Evolutionary conservation across 345 rosid species (phyloP), one percentile per base, ranked within the genome.

Genomic region (Eucalyptus regnans): DNA sequence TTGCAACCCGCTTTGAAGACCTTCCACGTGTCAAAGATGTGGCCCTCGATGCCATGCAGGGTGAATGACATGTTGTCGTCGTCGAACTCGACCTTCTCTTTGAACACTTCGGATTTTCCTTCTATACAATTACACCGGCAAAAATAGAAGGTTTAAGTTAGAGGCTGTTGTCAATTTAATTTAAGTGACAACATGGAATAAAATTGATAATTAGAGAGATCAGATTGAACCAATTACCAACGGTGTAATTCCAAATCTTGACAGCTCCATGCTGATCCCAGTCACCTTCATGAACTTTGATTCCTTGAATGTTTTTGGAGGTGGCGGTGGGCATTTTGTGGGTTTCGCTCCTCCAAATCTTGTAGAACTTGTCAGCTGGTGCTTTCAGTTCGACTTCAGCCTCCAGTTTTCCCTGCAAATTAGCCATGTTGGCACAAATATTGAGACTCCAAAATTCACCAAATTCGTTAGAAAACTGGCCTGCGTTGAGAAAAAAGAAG

Each of bases 21-120:
- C 87, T 90, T 91, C 87, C 89, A 90, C 8, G 64, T 27, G 49
- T 91, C 86, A 86, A 87, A 64, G 23, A 87, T 83, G 48, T 91
- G 91, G 12, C 93, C 93, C 46, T 90, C 91, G 13, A 87, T 54
- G 12, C 89, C 91, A 3, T 7, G 89, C 6, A 90, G 52, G 80
- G 51, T 90, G 31, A 91, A 86, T 25, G 52, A 54, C 86, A 86
- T 37, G 49, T 91, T 91, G 14, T 85, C 90, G 20, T 91, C 93
- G 46, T 91, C 91, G 9, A 88, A 29, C 87, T 85, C 89, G 27
- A 91, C 79, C 51, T 23, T 88, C 86, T 89, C 92, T 79, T 91
- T 91, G 43, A 91, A 86, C 23, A 79, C 86, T 27, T 33, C 91
- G 22, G 64, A 7, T 49, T 91, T 91, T 50, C 92, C 92, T 1